These are phyloP conservation scores for Aspergillus neotritici DNA, from an alignment of 2,329 filamentous ascomycete species.

Conservation along the genomic window DNA sequence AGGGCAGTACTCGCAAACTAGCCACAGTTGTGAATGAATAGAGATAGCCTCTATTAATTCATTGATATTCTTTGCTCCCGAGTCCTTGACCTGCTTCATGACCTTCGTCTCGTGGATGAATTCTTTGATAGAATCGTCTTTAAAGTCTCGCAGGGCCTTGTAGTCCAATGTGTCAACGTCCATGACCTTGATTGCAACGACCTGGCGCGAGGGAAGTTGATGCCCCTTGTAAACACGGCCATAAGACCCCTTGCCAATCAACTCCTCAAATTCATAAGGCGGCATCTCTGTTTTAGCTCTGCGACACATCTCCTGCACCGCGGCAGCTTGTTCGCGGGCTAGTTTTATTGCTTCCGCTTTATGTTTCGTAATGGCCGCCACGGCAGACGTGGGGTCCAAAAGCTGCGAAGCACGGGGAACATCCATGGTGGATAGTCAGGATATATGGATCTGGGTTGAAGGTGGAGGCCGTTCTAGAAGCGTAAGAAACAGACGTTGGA, in stretches of 20 bases:
- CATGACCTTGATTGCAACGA: slow-evolving; percentile 49
- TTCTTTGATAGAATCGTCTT: slow-evolving; percentile 47
- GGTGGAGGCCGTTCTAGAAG: neutral
- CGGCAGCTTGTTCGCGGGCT: slow-evolving; percentile 41
- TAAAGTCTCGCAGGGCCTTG: slow-evolving; percentile 40
- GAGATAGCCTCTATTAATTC: slow-evolving; percentile 59
- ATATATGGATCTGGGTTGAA: neutral
- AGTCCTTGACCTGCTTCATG: slow-evolving; percentile 57
- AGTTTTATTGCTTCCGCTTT: slow-evolving; percentile 45
- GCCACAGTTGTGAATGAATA: slow-evolving; percentile 60
- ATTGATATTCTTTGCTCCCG: slow-evolving; percentile 59
- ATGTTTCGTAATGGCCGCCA: slow-evolving; percentile 44
- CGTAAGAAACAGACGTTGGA: neutral
- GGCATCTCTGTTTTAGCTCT: slow-evolving; percentile 41
- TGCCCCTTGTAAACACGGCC: slow-evolving; percentile 48
- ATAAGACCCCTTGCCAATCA: slow-evolving; percentile 49
- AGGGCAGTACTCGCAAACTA: slow-evolving; percentile 62
- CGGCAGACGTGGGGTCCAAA: slow-evolving; percentile 38
- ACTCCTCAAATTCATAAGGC: slow-evolving; percentile 46
- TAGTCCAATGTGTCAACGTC: slow-evolving; percentile 48
- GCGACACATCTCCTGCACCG: slow-evolving; percentile 44
- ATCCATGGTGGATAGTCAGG: slow-evolving; percentile 11
- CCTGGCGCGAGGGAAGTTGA: slow-evolving; percentile 33
- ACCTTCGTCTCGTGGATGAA: slow-evolving; percentile 60
- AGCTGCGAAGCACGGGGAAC: slow-evolving; percentile 27